Conservation (phyloP, 768 basidiomycete genomes). For the Pisolithus sp. region DNA sequence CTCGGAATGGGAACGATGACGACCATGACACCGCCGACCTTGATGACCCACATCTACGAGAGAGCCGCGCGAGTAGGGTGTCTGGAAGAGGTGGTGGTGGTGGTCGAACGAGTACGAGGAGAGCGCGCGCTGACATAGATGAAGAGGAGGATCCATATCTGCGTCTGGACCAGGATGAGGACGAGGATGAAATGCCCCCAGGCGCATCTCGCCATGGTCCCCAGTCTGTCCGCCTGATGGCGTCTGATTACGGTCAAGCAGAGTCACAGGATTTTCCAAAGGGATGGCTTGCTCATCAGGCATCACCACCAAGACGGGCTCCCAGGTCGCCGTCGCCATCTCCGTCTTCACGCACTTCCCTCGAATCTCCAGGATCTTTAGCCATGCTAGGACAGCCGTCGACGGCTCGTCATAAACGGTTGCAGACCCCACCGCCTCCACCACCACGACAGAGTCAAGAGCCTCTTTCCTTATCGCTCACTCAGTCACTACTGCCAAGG, state of each 20-base stretch:
- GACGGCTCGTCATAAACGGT: conserved; percentile 27
- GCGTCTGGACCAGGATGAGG: conserved; percentile 66
- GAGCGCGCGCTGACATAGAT: too few relatives aligned
- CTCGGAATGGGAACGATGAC: conserved; percentile 42
- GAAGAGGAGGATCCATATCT: conserved; percentile 70
- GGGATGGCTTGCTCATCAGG: conserved; percentile 71
- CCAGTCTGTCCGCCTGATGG: conserved; percentile 33
- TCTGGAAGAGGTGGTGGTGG: conserved; percentile 27
- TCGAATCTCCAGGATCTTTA: conserved; percentile 30
- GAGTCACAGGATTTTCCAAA: conserved; percentile 39
- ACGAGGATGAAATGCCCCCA: conserved; percentile 52
- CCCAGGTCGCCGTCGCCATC: conserved; percentile 39
- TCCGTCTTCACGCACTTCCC: conserved; percentile 23
- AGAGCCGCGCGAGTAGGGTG: conserved; percentile 27
- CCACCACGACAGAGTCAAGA: conserved; percentile 40
- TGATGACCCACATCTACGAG: conserved; percentile 69
- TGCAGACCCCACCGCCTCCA: conserved; percentile 31
- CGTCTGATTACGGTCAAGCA: conserved; percentile 26
- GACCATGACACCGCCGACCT: conserved; percentile 59
- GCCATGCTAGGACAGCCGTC: conserved; percentile 23
- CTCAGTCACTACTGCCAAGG: conserved; percentile 71
- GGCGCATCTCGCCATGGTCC: conserved; percentile 31
- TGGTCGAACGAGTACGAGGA: conserved; percentile 32
- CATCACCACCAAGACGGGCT: conserved; percentile 46
- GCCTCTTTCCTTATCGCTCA: conserved; percentile 60